Percentiles rank a stretch among this genome's conserved stretches.
phyloP scores from a whole-genome alignment of 768 basidiomycete genomes.

The Melanogaster broomeanus region DNA sequence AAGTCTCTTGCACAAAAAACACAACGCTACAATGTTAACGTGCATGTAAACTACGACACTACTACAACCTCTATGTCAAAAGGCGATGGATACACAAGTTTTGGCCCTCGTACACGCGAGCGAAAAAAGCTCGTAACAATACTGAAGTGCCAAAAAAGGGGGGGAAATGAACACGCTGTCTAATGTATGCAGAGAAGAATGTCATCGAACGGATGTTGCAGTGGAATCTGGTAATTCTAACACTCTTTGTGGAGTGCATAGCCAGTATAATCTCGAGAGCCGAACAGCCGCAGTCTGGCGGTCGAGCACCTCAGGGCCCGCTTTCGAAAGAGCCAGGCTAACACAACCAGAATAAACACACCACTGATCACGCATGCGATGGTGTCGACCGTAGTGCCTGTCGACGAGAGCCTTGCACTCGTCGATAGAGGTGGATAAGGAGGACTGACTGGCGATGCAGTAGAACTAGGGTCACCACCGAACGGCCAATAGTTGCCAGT shows the following conservation, averaged over 20 bases:
- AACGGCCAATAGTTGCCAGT: slow-evolving; percentile 73
- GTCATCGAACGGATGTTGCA: neutral
- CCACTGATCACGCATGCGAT: slow-evolving; percentile 53
- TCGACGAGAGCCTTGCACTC: slow-evolving; percentile 25
- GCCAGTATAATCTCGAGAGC: slow-evolving; percentile 17
- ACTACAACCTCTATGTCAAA: too few relatives aligned
- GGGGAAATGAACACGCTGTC: too few relatives aligned
- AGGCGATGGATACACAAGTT: too few relatives aligned
- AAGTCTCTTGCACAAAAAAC: neutral
- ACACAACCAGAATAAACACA: slow-evolving; percentile 40
- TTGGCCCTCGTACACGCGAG: too few relatives aligned
- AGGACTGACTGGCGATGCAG: slow-evolving; percentile 19
- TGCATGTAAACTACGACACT: too few relatives aligned
- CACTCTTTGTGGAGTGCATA: slow-evolving; percentile 17
- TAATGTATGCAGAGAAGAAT: neutral
- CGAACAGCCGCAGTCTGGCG: slow-evolving; percentile 20
- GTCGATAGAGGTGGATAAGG: slow-evolving; percentile 12
- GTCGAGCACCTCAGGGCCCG: slow-evolving; percentile 42
- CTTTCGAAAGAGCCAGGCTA: slow-evolving; percentile 50
- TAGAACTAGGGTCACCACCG: slow-evolving; percentile 47
- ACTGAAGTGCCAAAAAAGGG: too few relatives aligned
- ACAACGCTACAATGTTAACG: neutral
- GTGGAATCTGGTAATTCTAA: neutral
- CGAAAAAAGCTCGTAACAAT: too few relatives aligned
- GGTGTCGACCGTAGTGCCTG: slow-evolving; percentile 42